Conservation (phyloP, 768 basidiomycete species). For the Kwoniella mangroviensis region DNA sequence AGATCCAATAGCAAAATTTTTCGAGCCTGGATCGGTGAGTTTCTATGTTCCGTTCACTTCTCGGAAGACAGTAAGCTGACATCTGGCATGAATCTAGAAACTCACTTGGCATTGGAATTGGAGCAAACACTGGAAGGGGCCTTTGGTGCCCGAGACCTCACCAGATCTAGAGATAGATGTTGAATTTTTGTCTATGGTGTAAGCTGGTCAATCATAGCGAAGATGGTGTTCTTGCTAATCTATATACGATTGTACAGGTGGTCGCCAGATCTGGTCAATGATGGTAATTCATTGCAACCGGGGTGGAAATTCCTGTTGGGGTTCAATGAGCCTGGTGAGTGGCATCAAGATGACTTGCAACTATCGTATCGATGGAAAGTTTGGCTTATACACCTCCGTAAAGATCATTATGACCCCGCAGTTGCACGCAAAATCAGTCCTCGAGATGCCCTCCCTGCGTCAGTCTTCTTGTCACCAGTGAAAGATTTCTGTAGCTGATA, state of each 20-base stretch:
- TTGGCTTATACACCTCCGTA: too few relatives aligned
- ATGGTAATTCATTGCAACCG: slow-evolving; percentile 27
- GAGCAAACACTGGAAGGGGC: slow-evolving; percentile 34
- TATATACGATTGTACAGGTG: background rate
- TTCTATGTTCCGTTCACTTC: background rate
- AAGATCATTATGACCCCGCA: slow-evolving; percentile 40
- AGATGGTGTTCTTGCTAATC: too few relatives aligned
- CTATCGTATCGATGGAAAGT: too few relatives aligned
- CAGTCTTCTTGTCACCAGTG: background rate
- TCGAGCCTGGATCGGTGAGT: slow-evolving; percentile 43
- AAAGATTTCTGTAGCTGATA: too few relatives aligned
- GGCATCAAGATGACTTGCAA: background rate
- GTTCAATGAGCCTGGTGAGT: slow-evolving; percentile 51
- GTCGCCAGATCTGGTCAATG: slow-evolving; percentile 38
- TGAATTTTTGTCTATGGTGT: slow-evolving; percentile 37
- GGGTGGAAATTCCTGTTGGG: slow-evolving; percentile 40
- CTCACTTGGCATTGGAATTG: slow-evolving; percentile 47
- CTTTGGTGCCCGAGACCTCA: slow-evolving; percentile 22
- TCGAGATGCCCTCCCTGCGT: slow-evolving; percentile 34
- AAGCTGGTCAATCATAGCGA: background rate
- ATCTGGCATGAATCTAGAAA: slow-evolving; percentile 21
- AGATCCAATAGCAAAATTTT: slow-evolving; percentile 48
- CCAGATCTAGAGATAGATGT: slow-evolving; percentile 22
- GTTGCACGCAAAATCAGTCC: slow-evolving; percentile 29
- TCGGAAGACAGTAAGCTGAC: slow-evolving; percentile 1